phyloP scores from a whole-genome alignment of 352 stramenopile species.

The Phytopythium sindhum region DNA sequence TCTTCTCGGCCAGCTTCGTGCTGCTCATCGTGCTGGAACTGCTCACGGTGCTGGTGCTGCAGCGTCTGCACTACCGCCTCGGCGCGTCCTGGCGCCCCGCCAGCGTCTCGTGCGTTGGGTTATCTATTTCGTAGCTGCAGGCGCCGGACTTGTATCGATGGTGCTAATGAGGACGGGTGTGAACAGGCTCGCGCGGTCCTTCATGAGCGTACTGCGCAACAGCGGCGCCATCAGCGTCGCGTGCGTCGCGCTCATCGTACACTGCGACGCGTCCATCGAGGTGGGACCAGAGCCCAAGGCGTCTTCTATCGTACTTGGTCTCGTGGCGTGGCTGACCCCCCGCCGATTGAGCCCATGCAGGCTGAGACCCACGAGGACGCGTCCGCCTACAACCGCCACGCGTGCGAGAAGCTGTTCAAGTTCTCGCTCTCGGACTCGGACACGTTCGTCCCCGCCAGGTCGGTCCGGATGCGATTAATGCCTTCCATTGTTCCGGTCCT shows the following conservation, averaged over 20 bases:
- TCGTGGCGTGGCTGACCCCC: background rate
- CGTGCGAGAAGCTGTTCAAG: slow-evolving; percentile 76
- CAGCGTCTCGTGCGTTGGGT: slow-evolving; percentile 74
- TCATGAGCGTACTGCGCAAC: slow-evolving; percentile 80
- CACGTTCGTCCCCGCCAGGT: slow-evolving; percentile 65
- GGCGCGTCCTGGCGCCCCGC: slow-evolving; percentile 61
- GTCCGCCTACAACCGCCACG: slow-evolving; percentile 71
- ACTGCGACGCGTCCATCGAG: slow-evolving; percentile 69
- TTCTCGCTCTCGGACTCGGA: slow-evolving; percentile 51
- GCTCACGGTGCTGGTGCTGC: slow-evolving; percentile 61
- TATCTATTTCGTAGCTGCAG: too few relatives aligned
- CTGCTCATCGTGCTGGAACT: slow-evolving; percentile 73
- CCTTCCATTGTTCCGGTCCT: background rate
- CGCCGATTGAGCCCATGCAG: background rate
- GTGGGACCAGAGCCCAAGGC: slow-evolving; percentile 8
- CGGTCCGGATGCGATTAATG: background rate
- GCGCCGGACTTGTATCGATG: too few relatives aligned
- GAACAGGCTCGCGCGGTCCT: slow-evolving; percentile 57
- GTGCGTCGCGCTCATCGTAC: slow-evolving; percentile 78
- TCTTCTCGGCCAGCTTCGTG: slow-evolving; percentile 81
- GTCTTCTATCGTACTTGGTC: background rate
- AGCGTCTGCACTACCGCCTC: slow-evolving; percentile 44
- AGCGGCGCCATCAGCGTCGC: slow-evolving; percentile 79
- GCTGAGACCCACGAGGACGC: slow-evolving; percentile 17
- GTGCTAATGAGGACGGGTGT: too few relatives aligned